Percentiles rank a stretch among this genome's conserved stretches.
Evolutionary conservation across 202 grass and related monocot species (phyloP).

Genomic region (Carex arenaria): DNA sequence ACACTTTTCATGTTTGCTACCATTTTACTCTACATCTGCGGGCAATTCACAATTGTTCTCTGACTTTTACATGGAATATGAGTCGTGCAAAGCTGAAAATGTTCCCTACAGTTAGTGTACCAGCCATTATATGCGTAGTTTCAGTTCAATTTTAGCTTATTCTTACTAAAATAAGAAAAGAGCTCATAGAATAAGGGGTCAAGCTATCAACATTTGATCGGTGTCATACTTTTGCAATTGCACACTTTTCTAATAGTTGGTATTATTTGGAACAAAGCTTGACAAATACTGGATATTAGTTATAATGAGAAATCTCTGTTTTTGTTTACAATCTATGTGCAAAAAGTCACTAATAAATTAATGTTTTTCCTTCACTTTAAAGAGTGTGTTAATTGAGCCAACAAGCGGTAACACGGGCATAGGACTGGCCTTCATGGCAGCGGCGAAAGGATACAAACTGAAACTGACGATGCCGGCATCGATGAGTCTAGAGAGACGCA

Average conservation of each 20-base stretch:
- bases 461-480: conserved; percentile 65
- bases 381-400: conserved; percentile 81
- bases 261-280: not conserved
- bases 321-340: not conserved
- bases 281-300: not conserved
- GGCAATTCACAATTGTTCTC: not conserved
- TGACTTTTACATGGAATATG: not conserved
- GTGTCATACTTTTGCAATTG: not conserved
- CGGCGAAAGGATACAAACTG: conserved; percentile 62
- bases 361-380: not conserved
- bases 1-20: not conserved
- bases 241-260: not conserved
- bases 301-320: not conserved
- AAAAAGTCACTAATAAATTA: not conserved
- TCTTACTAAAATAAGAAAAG: not conserved
- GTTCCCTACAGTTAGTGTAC: not conserved
- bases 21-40: not conserved
- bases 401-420: conserved; percentile 71
- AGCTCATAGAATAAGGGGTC: not conserved
- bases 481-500: conserved; percentile 60
- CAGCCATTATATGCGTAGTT: not conserved
- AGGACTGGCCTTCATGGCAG: conserved; percentile 63
- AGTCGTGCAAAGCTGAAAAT: not conserved
- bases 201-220: not conserved
- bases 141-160: not conserved